Evolutionary conservation across 305 asterid species (phyloP).

Genomic region (Andrographis paniculata): DNA sequence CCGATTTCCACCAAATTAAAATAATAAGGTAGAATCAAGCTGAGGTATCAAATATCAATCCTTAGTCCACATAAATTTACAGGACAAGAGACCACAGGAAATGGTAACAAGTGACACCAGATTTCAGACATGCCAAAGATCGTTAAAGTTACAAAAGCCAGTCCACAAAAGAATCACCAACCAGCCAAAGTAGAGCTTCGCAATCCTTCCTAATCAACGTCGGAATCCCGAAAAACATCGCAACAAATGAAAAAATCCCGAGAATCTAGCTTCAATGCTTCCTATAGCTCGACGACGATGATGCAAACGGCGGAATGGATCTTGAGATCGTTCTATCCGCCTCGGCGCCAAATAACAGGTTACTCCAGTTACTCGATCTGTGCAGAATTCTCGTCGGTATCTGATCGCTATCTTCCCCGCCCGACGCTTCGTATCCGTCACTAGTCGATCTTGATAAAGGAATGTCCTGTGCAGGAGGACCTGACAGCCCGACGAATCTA

Average conservation of each 20-base stretch:
- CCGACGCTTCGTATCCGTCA: constrained; percentile 95
- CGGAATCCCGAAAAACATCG: neutral
- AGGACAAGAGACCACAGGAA: constrained; percentile 7
- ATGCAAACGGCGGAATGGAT: constrained; percentile 40
- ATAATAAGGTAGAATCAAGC: too few species aligned
- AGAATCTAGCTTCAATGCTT: constrained; percentile 32
- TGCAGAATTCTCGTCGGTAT: constrained; percentile 52
- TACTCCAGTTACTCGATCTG: constrained; percentile 63
- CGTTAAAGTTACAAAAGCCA: neutral
- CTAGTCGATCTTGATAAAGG: constrained; percentile 86
- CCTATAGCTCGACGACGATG: constrained; percentile 35
- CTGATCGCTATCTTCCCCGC: constrained; percentile 93
- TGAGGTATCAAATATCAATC: too few species aligned
- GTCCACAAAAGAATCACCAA: neutral
- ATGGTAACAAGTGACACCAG: neutral
- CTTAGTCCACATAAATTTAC: constrained; percentile 14
- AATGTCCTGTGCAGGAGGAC: constrained; percentile 35
- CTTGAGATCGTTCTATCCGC: constrained; percentile 30
- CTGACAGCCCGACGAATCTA: constrained; percentile 40
- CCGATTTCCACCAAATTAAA: too few species aligned
- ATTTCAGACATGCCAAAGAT: neutral
- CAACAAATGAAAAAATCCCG: constrained; percentile 42
- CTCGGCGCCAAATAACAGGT: constrained; percentile 61
- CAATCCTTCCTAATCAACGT: neutral
- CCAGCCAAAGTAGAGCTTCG: neutral